These are phyloP conservation scores for Seiridium unicorne DNA, from an alignment of 2,329 filamentous ascomycete genomes.

Conservation along the genomic window DNA sequence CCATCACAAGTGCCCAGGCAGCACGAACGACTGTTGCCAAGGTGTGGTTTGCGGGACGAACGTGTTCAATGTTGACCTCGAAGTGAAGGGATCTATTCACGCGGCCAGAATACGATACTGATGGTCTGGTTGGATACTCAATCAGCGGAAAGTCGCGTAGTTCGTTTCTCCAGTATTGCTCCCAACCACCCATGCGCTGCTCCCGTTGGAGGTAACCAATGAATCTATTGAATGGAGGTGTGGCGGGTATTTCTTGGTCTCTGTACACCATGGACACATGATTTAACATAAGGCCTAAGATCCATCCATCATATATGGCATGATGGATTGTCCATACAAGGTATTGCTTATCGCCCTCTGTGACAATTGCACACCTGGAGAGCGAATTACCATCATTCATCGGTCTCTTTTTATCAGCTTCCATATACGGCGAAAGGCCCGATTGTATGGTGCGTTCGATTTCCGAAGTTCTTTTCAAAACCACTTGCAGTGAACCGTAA, in stretches of 20 bases:
- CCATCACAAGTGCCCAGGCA: background rate
- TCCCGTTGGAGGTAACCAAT: too few species aligned
- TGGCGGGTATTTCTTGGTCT: background rate
- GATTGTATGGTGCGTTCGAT: conserved; percentile 29
- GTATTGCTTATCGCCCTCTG: conserved; percentile 28
- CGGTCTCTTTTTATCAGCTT: conserved; percentile 33
- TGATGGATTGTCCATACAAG: conserved; percentile 56
- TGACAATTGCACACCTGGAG: conserved; percentile 42
- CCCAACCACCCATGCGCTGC: too few species aligned
- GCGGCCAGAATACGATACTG: too few species aligned
- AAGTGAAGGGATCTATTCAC: too few species aligned
- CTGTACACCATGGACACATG: background rate
- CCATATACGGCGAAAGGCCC: conserved; percentile 38
- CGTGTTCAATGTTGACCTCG: too few species aligned
- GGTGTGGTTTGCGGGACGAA: background rate
- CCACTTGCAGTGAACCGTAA: conserved; percentile 44
- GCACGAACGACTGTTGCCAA: background rate
- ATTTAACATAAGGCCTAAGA: conserved; percentile 15
- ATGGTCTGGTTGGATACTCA: too few species aligned
- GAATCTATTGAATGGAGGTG: background rate
- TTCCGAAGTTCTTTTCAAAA: conserved; percentile 38
- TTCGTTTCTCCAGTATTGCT: too few species aligned
- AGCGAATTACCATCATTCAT: conserved; percentile 45
- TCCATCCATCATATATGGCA: conserved; percentile 51
- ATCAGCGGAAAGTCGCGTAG: too few species aligned